phyloP scores from a whole-genome alignment of 1,284 basidiomycete genomes.

The Apiotrichum akiyoshidainum region DNA sequence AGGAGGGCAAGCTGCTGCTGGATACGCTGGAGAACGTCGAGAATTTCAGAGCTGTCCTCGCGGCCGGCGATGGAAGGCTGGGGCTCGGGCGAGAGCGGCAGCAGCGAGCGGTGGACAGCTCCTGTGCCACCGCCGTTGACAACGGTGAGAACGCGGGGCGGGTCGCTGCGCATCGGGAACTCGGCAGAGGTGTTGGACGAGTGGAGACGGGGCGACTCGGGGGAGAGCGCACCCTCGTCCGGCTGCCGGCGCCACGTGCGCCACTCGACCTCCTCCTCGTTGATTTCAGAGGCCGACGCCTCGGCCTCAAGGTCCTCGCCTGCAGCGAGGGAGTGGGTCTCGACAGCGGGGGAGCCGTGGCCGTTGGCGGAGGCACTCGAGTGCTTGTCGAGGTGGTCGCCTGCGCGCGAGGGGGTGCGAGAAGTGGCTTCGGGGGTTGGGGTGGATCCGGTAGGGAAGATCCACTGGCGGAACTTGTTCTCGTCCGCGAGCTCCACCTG shows the following conservation, averaged over 20 bases:
- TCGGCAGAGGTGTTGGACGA: slow-evolving; percentile 18
- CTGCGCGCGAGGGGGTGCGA: neutral
- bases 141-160: slow-evolving; percentile 9
- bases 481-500: slow-evolving; percentile 8
- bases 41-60: neutral
- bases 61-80: slow-evolving; percentile 1
- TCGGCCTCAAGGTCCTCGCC: slow-evolving; percentile 3
- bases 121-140: slow-evolving; percentile 3
- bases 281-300: neutral
- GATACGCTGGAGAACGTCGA: slow-evolving; percentile 9
- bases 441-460: slow-evolving; percentile 9
- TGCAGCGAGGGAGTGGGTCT: neutral
- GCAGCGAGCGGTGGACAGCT: neutral
- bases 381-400: slow-evolving; percentile 5
- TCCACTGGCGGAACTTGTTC: slow-evolving; percentile 20
- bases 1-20: slow-evolving; percentile 10
- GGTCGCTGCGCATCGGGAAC: slow-evolving; percentile 16
- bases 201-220: neutral
- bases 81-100: neutral
- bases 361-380: neutral
- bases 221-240: neutral
- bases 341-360: neutral
- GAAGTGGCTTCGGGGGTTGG: neutral
- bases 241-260: neutral
- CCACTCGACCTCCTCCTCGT: slow-evolving; percentile 8